Evolutionary conservation across 331 rosid genomes (phyloP), one percentile per base, ranked within the genome.

Genomic region (Spiraea crenata): DNA sequence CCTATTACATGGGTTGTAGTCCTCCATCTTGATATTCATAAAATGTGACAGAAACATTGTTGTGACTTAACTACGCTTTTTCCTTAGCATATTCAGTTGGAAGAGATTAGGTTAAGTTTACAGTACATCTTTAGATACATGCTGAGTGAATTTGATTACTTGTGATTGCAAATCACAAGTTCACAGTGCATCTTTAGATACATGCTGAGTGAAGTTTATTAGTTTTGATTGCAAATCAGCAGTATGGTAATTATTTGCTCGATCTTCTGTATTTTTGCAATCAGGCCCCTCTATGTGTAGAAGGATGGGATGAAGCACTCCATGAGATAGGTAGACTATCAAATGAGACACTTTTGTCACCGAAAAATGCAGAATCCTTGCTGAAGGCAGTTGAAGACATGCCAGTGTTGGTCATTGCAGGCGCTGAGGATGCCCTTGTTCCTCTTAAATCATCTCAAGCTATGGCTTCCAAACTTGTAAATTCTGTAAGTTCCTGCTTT

Each of bases 281-380:
- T 69, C 85, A 95, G 99, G 95, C 92, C 67, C 93, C 99, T 45
- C 83, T 95, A 35, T 95, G 80, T 63, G 92, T 86, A 34, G 97
- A 95, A 75, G 96, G 99, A 62, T 95, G 99, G 99, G 99, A 95
- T 64, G 93, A 86, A 81, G 99, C 97, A 16, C 91, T 91, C 49
- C 93, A 91, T 67, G 99, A 95, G 89, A 87, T 95, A 70, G 90
- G 97, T 14, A 95, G 90, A 91, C 74, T 95, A 80, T 95, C 99
- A 14, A 72, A 82, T 38, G 95, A 91, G 78, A 86, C 87, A 20
- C 67, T 88, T 62, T 88, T 89, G 65, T 69, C 95, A 1, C 74
- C 74, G 2, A 85, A 86, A 78, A 77, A 76, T 65, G 92, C 93
- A 9, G 91, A 82, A 59, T 85, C 78, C 7, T 85, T 95, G 82